Percentiles rank a stretch among this genome's conserved stretches.
Conservation (phyloP, 495 filamentous ascomycete genomes). For the Entonaema liquescens region DNA sequence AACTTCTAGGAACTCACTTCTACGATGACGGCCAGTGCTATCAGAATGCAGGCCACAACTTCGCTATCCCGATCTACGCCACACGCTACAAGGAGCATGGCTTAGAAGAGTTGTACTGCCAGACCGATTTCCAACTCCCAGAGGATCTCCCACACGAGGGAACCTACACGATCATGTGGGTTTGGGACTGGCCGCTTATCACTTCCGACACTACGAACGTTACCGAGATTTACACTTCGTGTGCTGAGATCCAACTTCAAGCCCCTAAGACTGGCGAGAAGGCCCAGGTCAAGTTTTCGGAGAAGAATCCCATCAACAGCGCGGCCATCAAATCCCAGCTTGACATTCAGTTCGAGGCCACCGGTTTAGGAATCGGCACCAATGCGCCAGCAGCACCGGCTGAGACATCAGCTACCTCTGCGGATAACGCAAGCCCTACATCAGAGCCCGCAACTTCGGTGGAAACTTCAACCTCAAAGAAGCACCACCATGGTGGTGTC, state of each 20-base stretch:
- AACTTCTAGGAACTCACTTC: conserved; percentile 73
- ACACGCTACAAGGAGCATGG: conserved; percentile 59
- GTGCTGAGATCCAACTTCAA: conserved; percentile 76
- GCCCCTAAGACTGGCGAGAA: conserved; percentile 31
- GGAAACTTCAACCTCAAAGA: conserved; percentile 13
- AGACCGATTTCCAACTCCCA: conserved; percentile 78
- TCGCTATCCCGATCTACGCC: conserved; percentile 55
- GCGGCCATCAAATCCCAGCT: conserved; percentile 52
- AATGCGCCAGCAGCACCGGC: conserved; percentile 27
- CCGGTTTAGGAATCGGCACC: conserved; percentile 42
- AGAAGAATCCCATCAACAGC: conserved; percentile 33
- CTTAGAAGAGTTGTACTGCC: conserved; percentile 72
- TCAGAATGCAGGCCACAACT: conserved; percentile 63
- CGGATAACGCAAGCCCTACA: background rate
- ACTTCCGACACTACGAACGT: conserved; percentile 50
- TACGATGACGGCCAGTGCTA: conserved; percentile 90
- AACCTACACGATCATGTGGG: conserved; percentile 84
- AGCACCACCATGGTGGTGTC: conserved; percentile 13
- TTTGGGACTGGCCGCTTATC: conserved; percentile 86
- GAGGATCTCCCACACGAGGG: conserved; percentile 57
- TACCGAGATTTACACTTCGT: conserved; percentile 80
- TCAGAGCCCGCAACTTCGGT: background rate
- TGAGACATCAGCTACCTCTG: background rate
- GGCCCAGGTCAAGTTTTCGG: conserved; percentile 42
- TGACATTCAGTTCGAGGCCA: conserved; percentile 48